Evolutionary conservation across 176 grass and related monocot species (phyloP).

Genomic region (Hyparrhenia diplandra): DNA sequence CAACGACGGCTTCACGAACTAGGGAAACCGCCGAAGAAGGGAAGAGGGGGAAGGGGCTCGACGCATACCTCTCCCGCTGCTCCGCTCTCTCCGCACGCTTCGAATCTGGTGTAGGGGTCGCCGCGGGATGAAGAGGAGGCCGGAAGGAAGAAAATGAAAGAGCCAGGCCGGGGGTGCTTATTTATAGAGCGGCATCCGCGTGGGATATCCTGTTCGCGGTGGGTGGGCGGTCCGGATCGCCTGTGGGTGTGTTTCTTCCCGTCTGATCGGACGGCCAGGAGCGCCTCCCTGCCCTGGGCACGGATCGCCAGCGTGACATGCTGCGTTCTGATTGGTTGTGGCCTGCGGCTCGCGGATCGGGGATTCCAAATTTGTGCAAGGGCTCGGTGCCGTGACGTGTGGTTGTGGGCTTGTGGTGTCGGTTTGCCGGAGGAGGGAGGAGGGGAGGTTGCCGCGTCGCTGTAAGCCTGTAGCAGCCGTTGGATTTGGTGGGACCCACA

Average conservation of each 20-base stretch:
- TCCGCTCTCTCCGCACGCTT: slow-evolving; percentile 15
- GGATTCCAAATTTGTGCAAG: neutral
- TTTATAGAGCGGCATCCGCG: slow-evolving; percentile 4
- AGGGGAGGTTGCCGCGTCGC: neutral
- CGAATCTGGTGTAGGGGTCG: neutral
- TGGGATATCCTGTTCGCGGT: neutral
- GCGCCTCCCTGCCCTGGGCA: rapidly evolving
- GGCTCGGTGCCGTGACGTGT: neutral
- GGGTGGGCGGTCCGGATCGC: slow-evolving; percentile 1
- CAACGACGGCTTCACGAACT: neutral
- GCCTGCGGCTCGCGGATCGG: neutral
- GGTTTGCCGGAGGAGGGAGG: neutral
- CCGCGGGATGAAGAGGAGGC: neutral
- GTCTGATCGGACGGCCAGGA: neutral
- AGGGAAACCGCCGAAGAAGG: neutral
- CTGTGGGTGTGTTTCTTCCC: slow-evolving; percentile 23
- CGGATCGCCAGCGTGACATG: slow-evolving; percentile 3
- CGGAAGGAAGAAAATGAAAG: neutral
- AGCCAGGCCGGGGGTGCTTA: neutral
- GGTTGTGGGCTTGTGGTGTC: neutral
- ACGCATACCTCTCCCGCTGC: slow-evolving; percentile 12
- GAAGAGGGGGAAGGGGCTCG: too few species aligned
- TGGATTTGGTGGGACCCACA: slow-evolving; percentile 1
- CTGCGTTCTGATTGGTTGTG: neutral
- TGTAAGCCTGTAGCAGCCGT: neutral